Evolutionary conservation across 2,329 filamentous ascomycete species (phyloP), one percentile per base, ranked within the genome.

Genomic region (Aspergillus sp.): DNA sequence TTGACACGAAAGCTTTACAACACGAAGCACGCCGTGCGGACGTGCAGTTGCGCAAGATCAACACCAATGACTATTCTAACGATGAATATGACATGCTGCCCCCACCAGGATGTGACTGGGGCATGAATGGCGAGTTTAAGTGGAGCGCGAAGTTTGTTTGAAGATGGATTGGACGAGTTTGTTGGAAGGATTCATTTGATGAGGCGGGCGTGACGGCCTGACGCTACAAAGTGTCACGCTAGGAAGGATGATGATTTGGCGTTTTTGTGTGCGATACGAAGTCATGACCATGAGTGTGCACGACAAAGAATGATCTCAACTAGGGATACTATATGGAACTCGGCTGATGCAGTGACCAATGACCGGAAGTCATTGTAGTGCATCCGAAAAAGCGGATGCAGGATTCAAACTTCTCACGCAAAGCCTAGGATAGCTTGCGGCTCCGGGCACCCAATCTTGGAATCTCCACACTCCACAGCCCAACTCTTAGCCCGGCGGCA

Each of bases 91-190:
- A 50, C 3, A 22, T 44, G 22, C 24, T 36, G n/a, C 49, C 38
- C 8, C 39, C 47, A 18, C 11, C 53, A 44, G 43, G 38, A 13
- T 34, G 30, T 36, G 39, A 54, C 7, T 57, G 55, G 55, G 55
- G 55, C 7, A 57, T 57, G 55, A 12, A 53, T 30, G 49, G 55
- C 36, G 50, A 57, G 45, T 57, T 53, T 20, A 22, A 30, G 41
- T 57, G 55, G 55, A 38, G 50, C 18, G 38, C 44, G 22, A 55
- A 55, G 13, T 11, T 55, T 20, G 34, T 50, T 44, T 44, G 47
- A 55, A 22, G 5, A 48, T 20, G 36, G 44, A 49, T 11, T 55
- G 36, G 44, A n/a, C 24, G 44, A 24, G 11, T 15, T 5, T 39
- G 11, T 13, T 34, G 43, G 44, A 45, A 26, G 44, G 43, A 55